Conservation (phyloP, 2,329 filamentous ascomycete species). For the Aspergillus ochraceus region DNA sequence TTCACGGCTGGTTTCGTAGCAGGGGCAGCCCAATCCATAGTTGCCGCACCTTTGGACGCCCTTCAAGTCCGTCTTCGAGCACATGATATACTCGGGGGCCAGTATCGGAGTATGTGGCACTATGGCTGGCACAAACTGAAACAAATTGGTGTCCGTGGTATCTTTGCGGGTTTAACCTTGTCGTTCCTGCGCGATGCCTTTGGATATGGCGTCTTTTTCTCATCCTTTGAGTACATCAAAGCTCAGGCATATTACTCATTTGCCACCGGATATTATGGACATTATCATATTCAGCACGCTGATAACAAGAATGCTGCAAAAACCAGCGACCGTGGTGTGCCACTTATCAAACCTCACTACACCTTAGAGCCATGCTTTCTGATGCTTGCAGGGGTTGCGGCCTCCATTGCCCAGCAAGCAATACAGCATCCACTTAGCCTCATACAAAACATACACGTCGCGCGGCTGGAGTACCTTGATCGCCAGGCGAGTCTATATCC, state of each 20-base stretch:
- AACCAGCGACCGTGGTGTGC: constrained; percentile 34
- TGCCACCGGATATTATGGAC: constrained; percentile 59
- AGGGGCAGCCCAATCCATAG: constrained; percentile 59
- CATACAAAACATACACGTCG: constrained; percentile 62
- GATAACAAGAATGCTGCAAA: constrained; percentile 28
- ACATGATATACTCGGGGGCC: constrained; percentile 58
- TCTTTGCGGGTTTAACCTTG: constrained; percentile 64
- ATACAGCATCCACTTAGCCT: constrained; percentile 60
- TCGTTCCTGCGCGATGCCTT: constrained; percentile 61
- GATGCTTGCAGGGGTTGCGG: constrained; percentile 58
- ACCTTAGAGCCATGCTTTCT: constrained; percentile 63
- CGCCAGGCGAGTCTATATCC: constrained; percentile 49
- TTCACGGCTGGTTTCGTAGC: constrained; percentile 61
- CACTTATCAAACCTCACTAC: constrained; percentile 61
- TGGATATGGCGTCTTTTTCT: constrained; percentile 63
- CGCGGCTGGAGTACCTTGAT: constrained; percentile 60
- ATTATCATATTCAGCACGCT: constrained; percentile 28
- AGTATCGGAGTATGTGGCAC: constrained; percentile 64
- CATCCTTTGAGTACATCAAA: constrained; percentile 64
- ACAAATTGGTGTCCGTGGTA: constrained; percentile 60
- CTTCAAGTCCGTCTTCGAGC: constrained; percentile 62
- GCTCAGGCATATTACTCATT: constrained; percentile 63
- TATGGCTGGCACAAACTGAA: constrained; percentile 59
- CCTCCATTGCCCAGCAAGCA: constrained; percentile 58
- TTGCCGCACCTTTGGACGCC: constrained; percentile 64